Percentiles rank a stretch among this genome's conserved stretches.
Conservation (phyloP, 805 yeast species). For the Kluyveromyces nonfermentans region DNA sequence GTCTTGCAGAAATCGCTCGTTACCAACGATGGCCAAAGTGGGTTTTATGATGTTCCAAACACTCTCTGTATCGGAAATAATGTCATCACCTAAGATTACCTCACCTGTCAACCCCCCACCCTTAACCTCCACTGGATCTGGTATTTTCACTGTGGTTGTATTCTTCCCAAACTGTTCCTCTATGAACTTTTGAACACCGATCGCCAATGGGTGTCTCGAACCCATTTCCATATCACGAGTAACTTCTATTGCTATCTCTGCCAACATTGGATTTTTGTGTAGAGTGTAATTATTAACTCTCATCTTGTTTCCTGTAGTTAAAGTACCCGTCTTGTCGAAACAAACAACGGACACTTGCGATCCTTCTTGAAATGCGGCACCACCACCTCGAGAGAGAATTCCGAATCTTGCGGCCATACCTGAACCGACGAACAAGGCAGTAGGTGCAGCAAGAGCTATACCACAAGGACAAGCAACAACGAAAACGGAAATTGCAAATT, state of each 20-base stretch:
- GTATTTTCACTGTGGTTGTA: conserved; percentile 32
- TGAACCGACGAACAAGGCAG: conserved; percentile 71
- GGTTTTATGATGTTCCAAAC: conserved; percentile 31
- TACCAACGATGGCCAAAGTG: conserved; percentile 42
- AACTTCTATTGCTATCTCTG: conserved; percentile 31
- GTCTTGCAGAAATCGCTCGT: conserved; percentile 48
- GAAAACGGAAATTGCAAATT: conserved; percentile 70
- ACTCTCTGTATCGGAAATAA: conserved; percentile 5
- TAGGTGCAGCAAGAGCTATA: conserved; percentile 76
- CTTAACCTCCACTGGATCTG: conserved; percentile 42
- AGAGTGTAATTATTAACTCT: conserved; percentile 43
- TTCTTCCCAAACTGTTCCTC: conserved; percentile 14
- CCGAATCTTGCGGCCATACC: conserved; percentile 74
- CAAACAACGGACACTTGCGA: conserved; percentile 54
- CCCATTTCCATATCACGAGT: conserved; percentile 50
- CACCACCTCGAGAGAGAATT: conserved; percentile 71
- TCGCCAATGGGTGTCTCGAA: conserved; percentile 62
- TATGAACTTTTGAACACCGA: conserved; percentile 42
- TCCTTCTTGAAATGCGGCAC: conserved; percentile 74
- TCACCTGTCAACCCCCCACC: conserved; percentile 53
- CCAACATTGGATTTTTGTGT: conserved; percentile 10
- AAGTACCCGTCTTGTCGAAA: conserved; percentile 73
- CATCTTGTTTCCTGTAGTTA: conserved; percentile 55
- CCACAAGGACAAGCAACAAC: conserved; percentile 86
- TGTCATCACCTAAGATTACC: conserved; percentile 21